These are phyloP conservation scores for Parafenestella ontariensis DNA, from an alignment of 2,329 filamentous ascomycete genomes.

Conservation along the genomic window DNA sequence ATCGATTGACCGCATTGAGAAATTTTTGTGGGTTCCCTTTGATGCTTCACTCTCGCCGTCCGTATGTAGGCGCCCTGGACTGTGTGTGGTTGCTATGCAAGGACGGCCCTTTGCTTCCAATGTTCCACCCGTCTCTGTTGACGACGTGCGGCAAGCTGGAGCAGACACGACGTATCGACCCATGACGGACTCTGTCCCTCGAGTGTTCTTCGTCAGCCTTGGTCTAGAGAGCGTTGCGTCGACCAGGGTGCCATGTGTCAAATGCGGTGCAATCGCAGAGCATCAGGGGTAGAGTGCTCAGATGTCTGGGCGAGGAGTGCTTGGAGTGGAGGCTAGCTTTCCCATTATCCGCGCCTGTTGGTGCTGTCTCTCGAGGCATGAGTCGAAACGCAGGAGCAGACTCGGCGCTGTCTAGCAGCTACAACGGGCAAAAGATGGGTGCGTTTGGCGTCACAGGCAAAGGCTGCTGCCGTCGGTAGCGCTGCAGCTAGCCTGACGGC, in stretches of 20 bases:
- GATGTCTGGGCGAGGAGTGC: conserved; percentile 20
- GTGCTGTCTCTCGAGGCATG: conserved; percentile 9
- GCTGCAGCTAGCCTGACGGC: conserved; percentile 12
- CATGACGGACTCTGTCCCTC: conserved; percentile 19
- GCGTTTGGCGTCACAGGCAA: neutral
- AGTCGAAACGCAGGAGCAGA: conserved; percentile 12
- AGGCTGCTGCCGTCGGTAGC: neutral
- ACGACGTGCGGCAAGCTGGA: conserved; percentile 19
- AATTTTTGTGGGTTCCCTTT: conserved; percentile 13
- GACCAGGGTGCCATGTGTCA: conserved; percentile 49
- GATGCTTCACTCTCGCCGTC: conserved; percentile 23
- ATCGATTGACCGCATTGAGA: conserved; percentile 2
- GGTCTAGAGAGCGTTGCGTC: conserved; percentile 22
- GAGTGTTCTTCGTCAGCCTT: conserved; percentile 12
- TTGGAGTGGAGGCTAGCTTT: conserved; percentile 15
- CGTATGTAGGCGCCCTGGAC: conserved; percentile 16
- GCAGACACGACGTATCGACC: conserved; percentile 22
- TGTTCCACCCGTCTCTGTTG: conserved; percentile 40
- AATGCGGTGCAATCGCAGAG: conserved; percentile 24
- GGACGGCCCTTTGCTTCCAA: conserved; percentile 30
- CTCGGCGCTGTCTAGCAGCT: neutral
- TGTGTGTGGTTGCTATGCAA: conserved; percentile 30
- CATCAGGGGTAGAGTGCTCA: conserved; percentile 23
- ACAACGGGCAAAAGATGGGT: neutral
- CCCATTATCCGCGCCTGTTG: neutral